Base-by-base conservation (phyloP, 2,329 filamentous ascomycete genomes). In the Hortaea sp. region DNA sequence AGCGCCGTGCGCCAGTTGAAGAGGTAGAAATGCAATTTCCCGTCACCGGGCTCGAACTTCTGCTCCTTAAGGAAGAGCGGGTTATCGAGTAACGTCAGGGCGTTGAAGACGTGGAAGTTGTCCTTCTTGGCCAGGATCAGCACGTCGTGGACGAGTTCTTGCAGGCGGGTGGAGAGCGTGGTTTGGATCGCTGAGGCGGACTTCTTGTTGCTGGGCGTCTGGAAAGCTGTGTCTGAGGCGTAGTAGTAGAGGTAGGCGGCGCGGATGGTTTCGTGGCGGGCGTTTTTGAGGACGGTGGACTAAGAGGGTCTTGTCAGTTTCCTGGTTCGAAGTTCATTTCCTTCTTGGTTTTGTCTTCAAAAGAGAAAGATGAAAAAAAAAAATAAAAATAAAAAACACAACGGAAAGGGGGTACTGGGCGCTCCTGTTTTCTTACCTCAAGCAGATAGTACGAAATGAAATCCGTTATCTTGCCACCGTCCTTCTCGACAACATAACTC, bases 181-280 rank as follows among this genome's bases (percentile, higher is more conserved):
- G 32, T n/a, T 9, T 35, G 9, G n/a, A 71, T 60, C 57, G 79
- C 69, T 6, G 71, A 60, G 20, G 31, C 13, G 9, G 11, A 7
- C 39, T 39, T 10, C 12, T 29, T 20, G 42, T 42, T 31, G 44
- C 29, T 39, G 2, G 40, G 40, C 30, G 7, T 20, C 13, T 10
- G 20, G 53, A 95, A 84, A 7, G 82, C 90, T 5, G 78, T 72
- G 59, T 95, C 88, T 5, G 84, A 85, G 47, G 86, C 92, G 64
- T 98, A 98, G 75, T 98, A 98, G 72, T 90, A 98, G 46, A 97
- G 78, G 68, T 98, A 98, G 29, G 92, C 92, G 3, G 90, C 92
- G 54, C 83, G 84, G 59, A 98, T 81, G 47, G 81, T 79, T 48
- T 80, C 77, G 69, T 94, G 84, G 49, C 80, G 77, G 40, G 78